These are phyloP conservation scores for Aethionema arabicum DNA, from an alignment of 345 rosid species.

Conservation along the genomic window DNA sequence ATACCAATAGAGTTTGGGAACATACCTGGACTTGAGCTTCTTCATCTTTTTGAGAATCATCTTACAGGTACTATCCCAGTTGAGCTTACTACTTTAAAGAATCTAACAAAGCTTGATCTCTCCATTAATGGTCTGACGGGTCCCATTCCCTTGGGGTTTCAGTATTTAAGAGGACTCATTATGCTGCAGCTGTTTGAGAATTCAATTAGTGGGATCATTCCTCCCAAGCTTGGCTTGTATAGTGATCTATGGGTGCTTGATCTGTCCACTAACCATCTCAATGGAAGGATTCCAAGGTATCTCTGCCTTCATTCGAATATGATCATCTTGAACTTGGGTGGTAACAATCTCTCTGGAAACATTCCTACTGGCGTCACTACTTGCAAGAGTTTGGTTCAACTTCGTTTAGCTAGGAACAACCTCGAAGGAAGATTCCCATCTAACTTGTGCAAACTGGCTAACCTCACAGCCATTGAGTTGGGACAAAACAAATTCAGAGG, in stretches of 20 bases:
- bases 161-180: conserved; percentile 50
- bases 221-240: conserved; percentile 64
- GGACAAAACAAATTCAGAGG: conserved; percentile 72
- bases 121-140: conserved; percentile 75
- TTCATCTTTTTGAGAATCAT: conserved; percentile 76
- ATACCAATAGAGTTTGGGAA: conserved; percentile 68
- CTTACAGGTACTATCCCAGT: conserved; percentile 67
- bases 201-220: conserved; percentile 64
- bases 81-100: conserved; percentile 63
- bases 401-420: conserved; percentile 59
- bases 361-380: conserved; percentile 60
- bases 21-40: conserved; percentile 60
- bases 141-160: conserved; percentile 69
- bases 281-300: conserved; percentile 62
- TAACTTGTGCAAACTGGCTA: conserved; percentile 57
- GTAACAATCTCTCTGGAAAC: conserved; percentile 65
- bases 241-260: conserved; percentile 78
- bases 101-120: conserved; percentile 74
- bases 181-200: conserved; percentile 83
- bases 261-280: conserved; percentile 61
- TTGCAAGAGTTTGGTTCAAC: conserved; percentile 65
- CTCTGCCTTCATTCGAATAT: conserved; percentile 59
- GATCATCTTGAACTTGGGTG: conserved; percentile 60
- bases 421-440: conserved; percentile 65
- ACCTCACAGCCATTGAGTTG: conserved; percentile 67